phyloP scores from a whole-genome alignment of 371 early-diverging fungal genomes.

The Catenaria anguillulae region DNA sequence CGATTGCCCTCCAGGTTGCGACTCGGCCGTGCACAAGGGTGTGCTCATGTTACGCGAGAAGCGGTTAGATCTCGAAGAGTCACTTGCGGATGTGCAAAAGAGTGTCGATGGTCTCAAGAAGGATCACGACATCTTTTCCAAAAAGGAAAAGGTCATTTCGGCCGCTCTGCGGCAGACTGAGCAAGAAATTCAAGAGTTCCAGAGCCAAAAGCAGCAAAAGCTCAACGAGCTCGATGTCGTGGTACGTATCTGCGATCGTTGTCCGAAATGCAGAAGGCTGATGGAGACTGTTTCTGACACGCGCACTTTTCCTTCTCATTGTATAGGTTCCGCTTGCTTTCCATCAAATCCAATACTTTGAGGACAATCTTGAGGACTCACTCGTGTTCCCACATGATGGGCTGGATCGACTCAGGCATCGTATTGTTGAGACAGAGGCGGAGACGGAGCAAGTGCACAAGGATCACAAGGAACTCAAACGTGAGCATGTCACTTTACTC shows the following conservation, averaged over 20 bases:
- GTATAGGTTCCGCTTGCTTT: constrained; percentile 24
- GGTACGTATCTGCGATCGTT: constrained; percentile 11
- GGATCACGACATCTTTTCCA: constrained; percentile 34
- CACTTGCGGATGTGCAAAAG: constrained; percentile 34
- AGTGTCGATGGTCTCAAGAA: constrained; percentile 32
- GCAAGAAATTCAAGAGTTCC: constrained; percentile 39
- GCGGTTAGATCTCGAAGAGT: constrained; percentile 32
- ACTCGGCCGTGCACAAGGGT: constrained; percentile 15
- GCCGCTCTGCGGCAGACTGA: constrained; percentile 25
- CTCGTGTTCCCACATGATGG: constrained; percentile 34
- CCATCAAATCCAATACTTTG: constrained; percentile 29
- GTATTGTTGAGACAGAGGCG: constrained; percentile 36
- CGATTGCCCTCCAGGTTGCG: constrained; percentile 31
- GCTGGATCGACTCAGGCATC: constrained; percentile 18
- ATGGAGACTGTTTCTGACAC: no score
- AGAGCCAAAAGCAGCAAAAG: constrained; percentile 39
- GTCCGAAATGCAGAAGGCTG: no score
- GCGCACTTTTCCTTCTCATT: neutral
- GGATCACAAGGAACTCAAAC: constrained; percentile 32
- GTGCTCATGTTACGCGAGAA: constrained; percentile 27
- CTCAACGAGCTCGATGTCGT: constrained; percentile 38
- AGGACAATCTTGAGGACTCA: constrained; percentile 20
- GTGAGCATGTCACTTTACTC: constrained; percentile 30
- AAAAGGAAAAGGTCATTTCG: constrained; percentile 34
- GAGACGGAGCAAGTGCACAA: constrained; percentile 37